Evolutionary conservation across 169 alveolate species (phyloP), one percentile per base, ranked within the genome.

Genomic region (Plasmodium malariae): DNA sequence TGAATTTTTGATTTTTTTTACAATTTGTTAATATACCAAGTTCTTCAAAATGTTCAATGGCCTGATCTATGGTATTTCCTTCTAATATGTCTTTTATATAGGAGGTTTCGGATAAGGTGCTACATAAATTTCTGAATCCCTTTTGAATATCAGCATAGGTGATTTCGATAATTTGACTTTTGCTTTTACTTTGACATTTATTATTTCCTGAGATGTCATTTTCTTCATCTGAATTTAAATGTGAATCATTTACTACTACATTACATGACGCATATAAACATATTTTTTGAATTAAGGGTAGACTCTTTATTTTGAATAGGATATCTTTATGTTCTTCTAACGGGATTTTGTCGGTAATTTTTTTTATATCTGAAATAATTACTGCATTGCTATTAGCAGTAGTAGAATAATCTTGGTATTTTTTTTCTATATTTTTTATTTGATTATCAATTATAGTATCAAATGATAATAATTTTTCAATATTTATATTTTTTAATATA

Each of bases 241-340:
- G 89, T 43, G 89, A 43, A 45, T 78, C 60, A 48, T 78, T 78
- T 28, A 78, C 68, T 2, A 78, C 68, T 2, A 78, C 68, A 40
- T 78, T 78, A 37, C 89, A 78, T 2, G 89, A 78, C 4, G 89
- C 74, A 40, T 78, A 78, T 49, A 78, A 54, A 34, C 73, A 78
- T 48, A 78, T 14, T 28, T 78, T 78, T 63, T 78, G 89, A 43
- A 78, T 78, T 78, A 78, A 78, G 2, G 89, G 89, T 14, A 78
- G 37, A 40, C 89, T 78, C 26, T 78, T 60, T 40, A 78, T 78
- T 78, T 78, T 78, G 17, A 63, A 62, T 21, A 78, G 67, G 9
- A 78, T 78, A 62, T 78, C 89, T 63, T 78, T 78, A 63, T 78
- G 89, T 63, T 78, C 89, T 54, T 78, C 89, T 21, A 78, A 48